Evolutionary conservation across 352 stramenopile genomes (phyloP).

Genomic region (Globisporangium uncinulatum): DNA sequence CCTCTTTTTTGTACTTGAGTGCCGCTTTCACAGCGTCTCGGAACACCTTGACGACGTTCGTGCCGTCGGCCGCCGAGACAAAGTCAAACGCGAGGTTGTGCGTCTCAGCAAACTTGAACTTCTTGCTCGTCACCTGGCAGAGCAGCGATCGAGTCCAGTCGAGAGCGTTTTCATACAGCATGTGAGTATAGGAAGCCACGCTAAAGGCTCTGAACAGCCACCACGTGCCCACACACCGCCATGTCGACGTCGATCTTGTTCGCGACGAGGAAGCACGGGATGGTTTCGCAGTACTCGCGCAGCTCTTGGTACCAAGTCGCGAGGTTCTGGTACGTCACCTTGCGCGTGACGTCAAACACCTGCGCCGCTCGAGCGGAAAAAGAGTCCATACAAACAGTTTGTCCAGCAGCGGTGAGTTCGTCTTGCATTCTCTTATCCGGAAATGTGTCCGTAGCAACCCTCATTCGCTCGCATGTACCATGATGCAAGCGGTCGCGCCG

Average conservation of each 20-base stretch:
- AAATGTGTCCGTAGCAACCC: no score
- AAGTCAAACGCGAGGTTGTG: conserved; percentile 94
- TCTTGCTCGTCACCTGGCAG: conserved; percentile 91
- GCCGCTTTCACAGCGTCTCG: conserved; percentile 81
- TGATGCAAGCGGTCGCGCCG: conserved; percentile 90
- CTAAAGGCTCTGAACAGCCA: neutral
- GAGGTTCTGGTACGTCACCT: conserved; percentile 94
- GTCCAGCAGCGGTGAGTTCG: neutral
- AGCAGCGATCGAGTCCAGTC: neutral
- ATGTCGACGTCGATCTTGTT: conserved; percentile 98
- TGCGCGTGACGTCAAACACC: conserved; percentile 95
- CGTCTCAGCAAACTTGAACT: conserved; percentile 94
- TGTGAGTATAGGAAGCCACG: neutral
- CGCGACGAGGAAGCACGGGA: conserved; percentile 92
- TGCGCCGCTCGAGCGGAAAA: conserved; percentile 1
- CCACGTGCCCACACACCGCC: conserved; percentile 33
- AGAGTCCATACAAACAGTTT: neutral
- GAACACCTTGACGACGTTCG: conserved; percentile 96
- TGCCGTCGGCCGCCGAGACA: conserved; percentile 92
- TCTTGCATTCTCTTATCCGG: neutral
- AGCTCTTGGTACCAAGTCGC: conserved; percentile 90
- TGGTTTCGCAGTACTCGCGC: conserved; percentile 89
- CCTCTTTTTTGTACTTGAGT: conserved; percentile 86
- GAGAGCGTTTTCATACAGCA: no score
- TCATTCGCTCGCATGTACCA: conserved; percentile 30